Evolutionary conservation across 1,139 yeast species (phyloP).

Genomic region (Geotrichum carabidarum): DNA sequence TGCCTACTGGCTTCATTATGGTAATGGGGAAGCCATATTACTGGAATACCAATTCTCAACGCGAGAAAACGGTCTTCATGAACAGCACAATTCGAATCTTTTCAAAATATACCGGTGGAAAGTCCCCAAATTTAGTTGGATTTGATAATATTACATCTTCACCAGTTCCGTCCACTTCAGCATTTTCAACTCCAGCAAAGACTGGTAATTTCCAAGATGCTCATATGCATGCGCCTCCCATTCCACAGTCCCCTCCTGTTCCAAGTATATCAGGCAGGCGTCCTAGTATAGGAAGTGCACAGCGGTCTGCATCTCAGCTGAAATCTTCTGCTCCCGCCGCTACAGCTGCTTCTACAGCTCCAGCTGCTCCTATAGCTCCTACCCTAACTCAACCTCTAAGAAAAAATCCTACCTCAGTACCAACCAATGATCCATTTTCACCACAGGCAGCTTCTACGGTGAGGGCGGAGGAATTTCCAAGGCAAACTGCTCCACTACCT

Average conservation of each 20-base stretch:
- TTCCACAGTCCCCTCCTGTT: background rate
- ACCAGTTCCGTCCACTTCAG: background rate
- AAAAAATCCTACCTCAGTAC: background rate
- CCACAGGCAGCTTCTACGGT: background rate
- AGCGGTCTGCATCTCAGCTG: background rate
- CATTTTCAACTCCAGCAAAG: constrained; percentile 2
- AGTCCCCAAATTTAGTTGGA: constrained; percentile 55
- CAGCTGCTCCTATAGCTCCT: background rate
- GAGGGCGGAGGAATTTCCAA: background rate
- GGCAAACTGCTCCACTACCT: background rate
- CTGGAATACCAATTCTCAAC: constrained; percentile 72
- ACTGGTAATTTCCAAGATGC: background rate
- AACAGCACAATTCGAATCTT: constrained; percentile 59
- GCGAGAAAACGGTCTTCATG: constrained; percentile 63
- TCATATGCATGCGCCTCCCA: constrained; percentile 5
- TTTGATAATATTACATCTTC: constrained; percentile 26
- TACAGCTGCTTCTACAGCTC: background rate
- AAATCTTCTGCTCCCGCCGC: background rate
- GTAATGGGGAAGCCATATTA: constrained; percentile 73
- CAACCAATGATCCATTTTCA: background rate
- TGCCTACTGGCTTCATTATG: constrained; percentile 44
- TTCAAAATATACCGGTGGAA: constrained; percentile 63
- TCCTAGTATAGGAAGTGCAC: constrained; percentile 2
- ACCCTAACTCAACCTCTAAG: background rate
- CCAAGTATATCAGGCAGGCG: background rate